phyloP scores from a whole-genome alignment of 2,329 filamentous ascomycete genomes.

The Aspergillus brasiliensis region DNA sequence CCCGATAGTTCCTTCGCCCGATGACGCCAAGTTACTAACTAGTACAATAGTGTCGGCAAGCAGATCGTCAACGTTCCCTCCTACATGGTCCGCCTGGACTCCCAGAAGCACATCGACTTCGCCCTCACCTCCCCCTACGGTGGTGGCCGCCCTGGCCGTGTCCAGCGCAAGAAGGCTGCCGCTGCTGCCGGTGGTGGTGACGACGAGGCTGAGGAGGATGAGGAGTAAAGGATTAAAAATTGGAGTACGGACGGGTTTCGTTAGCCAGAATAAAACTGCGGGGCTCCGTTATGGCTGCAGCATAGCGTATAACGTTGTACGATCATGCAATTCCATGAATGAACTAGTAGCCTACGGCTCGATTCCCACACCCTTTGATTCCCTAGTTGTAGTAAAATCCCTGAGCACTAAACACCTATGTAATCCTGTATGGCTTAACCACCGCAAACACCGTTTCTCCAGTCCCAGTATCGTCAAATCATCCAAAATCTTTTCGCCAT shows the following conservation, averaged over 20 bases:
- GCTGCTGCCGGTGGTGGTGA: conserved; percentile 73
- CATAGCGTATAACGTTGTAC: conserved; percentile 44
- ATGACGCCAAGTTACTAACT: background rate
- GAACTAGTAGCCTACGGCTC: conserved; percentile 41
- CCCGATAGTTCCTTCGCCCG: background rate
- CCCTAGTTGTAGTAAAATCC: conserved; percentile 2
- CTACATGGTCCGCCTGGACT: conserved; percentile 99
- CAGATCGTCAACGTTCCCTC: conserved; percentile 99
- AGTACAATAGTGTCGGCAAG: conserved; percentile 78
- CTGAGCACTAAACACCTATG: background rate
- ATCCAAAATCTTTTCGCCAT: conserved; percentile 12
- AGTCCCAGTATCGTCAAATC: conserved; percentile 23
- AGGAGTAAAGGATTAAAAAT: conserved; percentile 54
- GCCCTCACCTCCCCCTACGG: conserved; percentile 95
- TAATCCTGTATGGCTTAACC: conserved; percentile 11
- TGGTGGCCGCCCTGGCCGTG: conserved; percentile 94
- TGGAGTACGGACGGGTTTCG: conserved; percentile 43
- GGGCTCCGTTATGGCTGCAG: conserved; percentile 42
- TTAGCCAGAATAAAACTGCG: conserved; percentile 36
- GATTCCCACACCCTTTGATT: conserved; percentile 34
- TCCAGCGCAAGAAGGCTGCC: conserved; percentile 99
- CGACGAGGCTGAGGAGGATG: conserved; percentile 75
- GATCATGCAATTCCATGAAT: conserved; percentile 42
- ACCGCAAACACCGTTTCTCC: conserved; percentile 27
- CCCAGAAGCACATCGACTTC: conserved; percentile 99